Evolutionary conservation across 352 stramenopile genomes (phyloP), one percentile per base, ranked within the genome.

Genomic region (Phytopythium litorale): DNA sequence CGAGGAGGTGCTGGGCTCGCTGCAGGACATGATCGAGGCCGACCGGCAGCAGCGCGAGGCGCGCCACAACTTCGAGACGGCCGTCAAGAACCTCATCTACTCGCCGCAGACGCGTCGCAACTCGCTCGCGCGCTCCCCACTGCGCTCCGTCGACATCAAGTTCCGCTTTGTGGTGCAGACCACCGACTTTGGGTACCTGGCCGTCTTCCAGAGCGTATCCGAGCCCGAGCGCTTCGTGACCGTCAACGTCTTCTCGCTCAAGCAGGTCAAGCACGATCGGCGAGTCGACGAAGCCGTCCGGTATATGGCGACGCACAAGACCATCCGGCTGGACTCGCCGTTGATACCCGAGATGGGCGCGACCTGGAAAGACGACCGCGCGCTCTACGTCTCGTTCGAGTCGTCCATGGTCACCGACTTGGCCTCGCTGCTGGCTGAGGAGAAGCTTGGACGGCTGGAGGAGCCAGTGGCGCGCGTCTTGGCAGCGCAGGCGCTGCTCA

Each of bases 1-100:
- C 59, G 89, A 98, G 57, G 84, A 97, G 65, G 96, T 98, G 40
- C 68, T 99, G 32, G 96, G 97, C 28, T 92, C 96, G 28, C 71
- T 99, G 32, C 77, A 98, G 43, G 88, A 94, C 25, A 88, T 98
- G 64, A 88, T 98, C 55, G 84, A 98, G 25, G 76, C 79, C 35
- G 79, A 91, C 53, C 79, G 82, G 19, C 76, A 85, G 54, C 82
- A 91, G 63, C 82, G 86, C 28, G 84, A 94, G 45, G 86, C 83
- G 16, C 79, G 84, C 4, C 83, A 94, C 68, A 88, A 86, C 62
- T 94, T 94, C 50, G 81, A 94, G 55, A 91, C 76, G 11, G 81
- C 86, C 1, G 86, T 94, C 38, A 91, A 91, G 62, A 92, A 94
- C 61, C 56, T 94, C 7, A 91, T 91, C 53, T 91, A 81, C 63